Evolutionary conservation across 139 green algal genomes (phyloP), one percentile per base, ranked within the genome.

Genomic region (Chlorella vulgaris): DNA sequence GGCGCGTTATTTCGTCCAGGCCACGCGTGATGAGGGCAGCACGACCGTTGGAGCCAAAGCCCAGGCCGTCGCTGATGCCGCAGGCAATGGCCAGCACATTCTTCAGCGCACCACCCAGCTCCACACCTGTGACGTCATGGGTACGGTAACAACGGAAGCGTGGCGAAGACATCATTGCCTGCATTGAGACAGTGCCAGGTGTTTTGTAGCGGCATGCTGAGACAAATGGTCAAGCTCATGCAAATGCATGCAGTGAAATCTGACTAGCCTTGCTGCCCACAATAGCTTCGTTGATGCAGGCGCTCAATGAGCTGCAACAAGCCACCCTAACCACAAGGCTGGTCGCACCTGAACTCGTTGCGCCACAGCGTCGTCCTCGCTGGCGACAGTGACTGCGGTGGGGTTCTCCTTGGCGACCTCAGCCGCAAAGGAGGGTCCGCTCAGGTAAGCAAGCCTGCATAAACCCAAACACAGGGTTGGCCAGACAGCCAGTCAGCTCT

Each of bases 1-100:
- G 83, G 47, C 87, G 87, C 4, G 90, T 94, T 28, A 97, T 91
- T 87, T 97, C 93, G 65, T 86, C 83, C 60, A 96, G 83, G 7
- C 92, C 90, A 1, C 73, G 73, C 1, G 88, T 91, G 80, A 93
- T 90, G 28, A 93, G 84, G 2, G 86, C 84, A 13, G 88, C 88
- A 18, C 89, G 81, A 0, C 78, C 88, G 68, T 92, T 93, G 81
- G 75, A 71, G 42, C 90, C 90, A 81, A 92, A 93, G 43, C 85
- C 89, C 26, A 94, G 79, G 39, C 88, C 89, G 58, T 93, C 90
- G 0, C 70, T 87, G 42, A 94, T 93, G 78, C 90, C 90, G 65
- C 87, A 92, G 22, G 84, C 90, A 38, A 94, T 91, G 22, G 90
- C 90, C 33, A 94, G 81, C 69, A 94, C 90, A 65, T 94, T 94